These are phyloP conservation scores for Backusella morwellensis DNA, from an alignment of 192 early-diverging fungal species.

Conservation along the genomic window DNA sequence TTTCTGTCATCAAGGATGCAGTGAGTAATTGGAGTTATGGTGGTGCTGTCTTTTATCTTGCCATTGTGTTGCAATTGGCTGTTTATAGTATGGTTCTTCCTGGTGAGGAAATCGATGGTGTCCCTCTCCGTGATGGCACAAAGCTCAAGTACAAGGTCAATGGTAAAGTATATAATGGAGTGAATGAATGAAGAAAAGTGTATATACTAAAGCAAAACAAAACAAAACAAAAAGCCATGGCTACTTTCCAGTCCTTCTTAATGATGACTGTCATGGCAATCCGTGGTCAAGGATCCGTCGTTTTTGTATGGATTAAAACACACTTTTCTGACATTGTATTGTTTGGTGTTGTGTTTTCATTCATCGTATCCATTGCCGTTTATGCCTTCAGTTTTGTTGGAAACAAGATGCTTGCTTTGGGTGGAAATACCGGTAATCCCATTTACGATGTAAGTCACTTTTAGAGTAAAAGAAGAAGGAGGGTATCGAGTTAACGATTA, in stretches of 20 bases:
- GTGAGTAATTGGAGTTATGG: constrained; percentile 41
- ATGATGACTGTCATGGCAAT: constrained; percentile 47
- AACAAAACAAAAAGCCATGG: constrained; percentile 8
- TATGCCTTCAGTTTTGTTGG: constrained; percentile 74
- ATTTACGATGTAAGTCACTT: constrained; percentile 73
- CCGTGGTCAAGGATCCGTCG: constrained; percentile 50
- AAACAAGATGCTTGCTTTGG: constrained; percentile 66
- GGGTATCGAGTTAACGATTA: not conserved
- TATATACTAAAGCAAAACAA: not conserved
- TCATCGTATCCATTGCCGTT: constrained; percentile 62
- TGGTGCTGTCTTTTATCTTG: constrained; percentile 54
- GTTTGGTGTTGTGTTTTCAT: constrained; percentile 64
- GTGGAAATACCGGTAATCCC: constrained; percentile 85
- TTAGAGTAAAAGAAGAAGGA: not conserved
- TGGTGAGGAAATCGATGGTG: constrained; percentile 57
- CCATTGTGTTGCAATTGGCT: constrained; percentile 25
- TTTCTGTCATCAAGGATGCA: not conserved
- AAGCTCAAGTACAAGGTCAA: constrained; percentile 85
- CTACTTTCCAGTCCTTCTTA: constrained; percentile 50
- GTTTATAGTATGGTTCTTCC: constrained; percentile 42
- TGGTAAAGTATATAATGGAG: constrained; percentile 33
- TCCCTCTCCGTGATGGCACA: constrained; percentile 66
- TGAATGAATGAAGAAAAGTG: not conserved
- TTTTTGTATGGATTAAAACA: constrained; percentile 79
- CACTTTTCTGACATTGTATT: constrained; percentile 72